Percentiles rank a stretch among this genome's conserved stretches.
Conservation (phyloP, 2,329 filamentous ascomycete genomes). For the Corynespora cassiicola region DNA sequence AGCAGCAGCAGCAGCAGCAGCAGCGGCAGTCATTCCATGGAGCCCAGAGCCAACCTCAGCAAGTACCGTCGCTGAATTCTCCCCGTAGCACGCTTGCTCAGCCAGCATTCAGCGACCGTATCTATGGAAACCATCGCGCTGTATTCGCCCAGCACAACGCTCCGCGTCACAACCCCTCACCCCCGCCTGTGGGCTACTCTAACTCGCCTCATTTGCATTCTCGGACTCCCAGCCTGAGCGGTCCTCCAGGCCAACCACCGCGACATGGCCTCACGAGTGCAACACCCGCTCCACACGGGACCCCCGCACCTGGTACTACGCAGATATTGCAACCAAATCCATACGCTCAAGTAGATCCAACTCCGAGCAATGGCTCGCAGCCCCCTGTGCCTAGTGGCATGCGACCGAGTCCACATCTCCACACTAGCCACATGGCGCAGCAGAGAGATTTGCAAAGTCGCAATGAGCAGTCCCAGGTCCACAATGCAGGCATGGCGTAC, state of each 20-base stretch:
- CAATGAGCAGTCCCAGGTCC: conserved; percentile 40
- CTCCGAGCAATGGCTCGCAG: conserved; percentile 31
- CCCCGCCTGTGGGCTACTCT: conserved; percentile 36
- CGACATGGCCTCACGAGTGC: conserved; percentile 31
- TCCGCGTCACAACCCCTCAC: conserved; percentile 39
- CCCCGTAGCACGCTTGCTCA: conserved; percentile 35
- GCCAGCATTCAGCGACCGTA: conserved; percentile 27
- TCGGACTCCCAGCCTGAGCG: conserved; percentile 41
- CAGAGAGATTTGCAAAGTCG: conserved; percentile 34
- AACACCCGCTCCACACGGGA: conserved; percentile 23
- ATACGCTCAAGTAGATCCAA: conserved; percentile 45
- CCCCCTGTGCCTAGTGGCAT: conserved; percentile 41
- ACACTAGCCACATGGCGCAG: conserved; percentile 34
- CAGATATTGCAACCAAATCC: conserved; percentile 46
- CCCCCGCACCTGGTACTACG: conserved; percentile 21
- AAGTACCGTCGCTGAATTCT: conserved; percentile 27
- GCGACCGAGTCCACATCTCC: conserved; percentile 44
- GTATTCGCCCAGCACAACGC: conserved; percentile 41
- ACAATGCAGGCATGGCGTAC: conserved; percentile 37
- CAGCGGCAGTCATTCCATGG: no score
- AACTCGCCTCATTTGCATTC: conserved; percentile 44
- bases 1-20: no score
- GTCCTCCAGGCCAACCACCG: conserved; percentile 27
- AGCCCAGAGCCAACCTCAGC: conserved; percentile 34
- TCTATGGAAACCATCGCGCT: conserved; percentile 35